Percentiles rank a stretch among this genome's conserved stretches.
Conservation (phyloP, 768 basidiomycete genomes). For the Chiua virens region DNA sequence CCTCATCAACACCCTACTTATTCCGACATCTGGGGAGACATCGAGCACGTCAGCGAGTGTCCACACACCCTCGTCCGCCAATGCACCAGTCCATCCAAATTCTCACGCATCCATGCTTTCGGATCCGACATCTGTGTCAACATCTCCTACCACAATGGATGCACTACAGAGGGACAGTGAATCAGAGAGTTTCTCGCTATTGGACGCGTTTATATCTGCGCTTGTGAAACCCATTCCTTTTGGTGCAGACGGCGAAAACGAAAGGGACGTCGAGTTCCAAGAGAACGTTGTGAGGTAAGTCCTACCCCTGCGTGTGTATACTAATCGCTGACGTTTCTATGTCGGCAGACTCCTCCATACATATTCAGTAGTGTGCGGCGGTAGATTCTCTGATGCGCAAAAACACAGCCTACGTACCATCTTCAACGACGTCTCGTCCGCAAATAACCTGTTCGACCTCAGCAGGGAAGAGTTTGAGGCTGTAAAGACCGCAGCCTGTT, state of each 20-base stretch:
- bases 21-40: conserved; percentile 38
- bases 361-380: conserved; percentile 44
- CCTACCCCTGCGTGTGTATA: neutral
- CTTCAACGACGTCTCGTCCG: conserved; percentile 21
- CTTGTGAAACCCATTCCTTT: conserved; percentile 58
- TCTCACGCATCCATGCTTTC: conserved; percentile 67
- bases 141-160: conserved; percentile 45
- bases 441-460: conserved; percentile 29
- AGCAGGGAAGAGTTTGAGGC: conserved; percentile 25
- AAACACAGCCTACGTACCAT: conserved; percentile 29
- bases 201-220: conserved; percentile 51
- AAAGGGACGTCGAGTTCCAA: conserved; percentile 62
- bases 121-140: conserved; percentile 52
- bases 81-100: conserved; percentile 59
- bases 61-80: conserved; percentile 23
- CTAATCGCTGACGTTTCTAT: conserved; percentile 1
- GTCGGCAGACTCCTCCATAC: conserved; percentile 49
- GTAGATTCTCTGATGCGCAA: conserved; percentile 31
- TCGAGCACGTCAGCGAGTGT: conserved; percentile 6
- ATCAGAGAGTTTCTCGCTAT: conserved; percentile 34
- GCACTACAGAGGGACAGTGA: conserved; percentile 44
- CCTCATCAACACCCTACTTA: conserved; percentile 69
- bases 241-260: conserved; percentile 65
- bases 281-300: conserved; percentile 61
- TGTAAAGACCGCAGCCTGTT: conserved; percentile 16